Conservation (phyloP, 2,329 filamentous ascomycete species). For the Raffaelea arxii region DNA sequence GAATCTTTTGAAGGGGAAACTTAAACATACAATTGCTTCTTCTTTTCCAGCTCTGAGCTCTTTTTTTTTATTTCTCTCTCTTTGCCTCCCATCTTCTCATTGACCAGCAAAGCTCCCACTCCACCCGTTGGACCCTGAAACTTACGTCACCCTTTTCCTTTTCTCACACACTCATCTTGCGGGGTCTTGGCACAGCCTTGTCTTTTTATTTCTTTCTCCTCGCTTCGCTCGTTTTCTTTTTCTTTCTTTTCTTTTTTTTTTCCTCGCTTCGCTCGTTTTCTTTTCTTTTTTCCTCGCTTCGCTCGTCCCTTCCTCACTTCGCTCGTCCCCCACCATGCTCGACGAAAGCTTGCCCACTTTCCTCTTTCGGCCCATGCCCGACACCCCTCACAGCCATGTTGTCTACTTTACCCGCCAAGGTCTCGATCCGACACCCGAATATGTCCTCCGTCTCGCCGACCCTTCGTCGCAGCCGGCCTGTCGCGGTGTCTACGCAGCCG, state of each 20-base stretch:
- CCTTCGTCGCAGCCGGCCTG: conserved; percentile 54
- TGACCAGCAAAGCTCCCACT: neutral
- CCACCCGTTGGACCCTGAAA: too few relatives aligned
- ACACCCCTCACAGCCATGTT: conserved; percentile 45
- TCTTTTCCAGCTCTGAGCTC: neutral
- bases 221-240: neutral
- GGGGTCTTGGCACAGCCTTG: neutral
- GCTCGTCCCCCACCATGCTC: conserved; percentile 50
- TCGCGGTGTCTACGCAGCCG: conserved; percentile 77
- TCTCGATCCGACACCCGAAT: conserved; percentile 68
- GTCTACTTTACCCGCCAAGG: conserved; percentile 61
- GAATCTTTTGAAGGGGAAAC: neutral
- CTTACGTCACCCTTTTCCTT: too few relatives aligned
- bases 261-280: neutral
- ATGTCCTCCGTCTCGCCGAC: conserved; percentile 69
- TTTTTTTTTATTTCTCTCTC: neutral
- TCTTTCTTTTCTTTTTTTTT: neutral
- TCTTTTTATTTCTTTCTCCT: neutral
- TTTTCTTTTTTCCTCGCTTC: neutral
- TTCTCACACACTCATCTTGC: neutral
- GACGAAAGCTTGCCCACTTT: conserved; percentile 87
- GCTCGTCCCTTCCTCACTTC: neutral
- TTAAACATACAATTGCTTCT: neutral
- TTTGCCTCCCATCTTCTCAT: neutral
- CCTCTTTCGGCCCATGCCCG: conserved; percentile 40